phyloP scores from a whole-genome alignment of 805 yeast species.

The Candida awuae region DNA sequence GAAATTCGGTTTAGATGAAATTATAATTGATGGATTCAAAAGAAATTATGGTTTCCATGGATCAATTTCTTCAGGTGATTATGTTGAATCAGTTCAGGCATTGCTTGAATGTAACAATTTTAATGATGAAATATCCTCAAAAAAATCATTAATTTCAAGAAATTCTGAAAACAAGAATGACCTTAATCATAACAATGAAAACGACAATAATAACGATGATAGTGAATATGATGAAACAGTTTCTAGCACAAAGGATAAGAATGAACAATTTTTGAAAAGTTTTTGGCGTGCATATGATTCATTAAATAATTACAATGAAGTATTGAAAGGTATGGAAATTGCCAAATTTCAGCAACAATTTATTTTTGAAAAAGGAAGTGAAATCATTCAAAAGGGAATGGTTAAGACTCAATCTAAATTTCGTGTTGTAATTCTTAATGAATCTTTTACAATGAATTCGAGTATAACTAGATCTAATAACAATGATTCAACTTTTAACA shows the following conservation, averaged over 20 bases:
- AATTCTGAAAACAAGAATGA: background rate
- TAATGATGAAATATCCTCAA: slow-evolving; percentile 18
- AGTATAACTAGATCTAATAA: slow-evolving; percentile 13
- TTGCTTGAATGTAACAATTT: slow-evolving; percentile 55
- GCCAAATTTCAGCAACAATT: slow-evolving; percentile 82
- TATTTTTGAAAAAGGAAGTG: slow-evolving; percentile 80
- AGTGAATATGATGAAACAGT: slow-evolving; percentile 16
- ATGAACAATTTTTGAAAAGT: slow-evolving; percentile 29
- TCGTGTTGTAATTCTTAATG: slow-evolving; percentile 80
- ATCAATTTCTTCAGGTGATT: slow-evolving; percentile 83
- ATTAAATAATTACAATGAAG: slow-evolving; percentile 39
- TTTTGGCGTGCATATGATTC: slow-evolving; percentile 59
- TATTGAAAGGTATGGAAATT: slow-evolving; percentile 64
- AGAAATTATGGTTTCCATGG: slow-evolving; percentile 85
- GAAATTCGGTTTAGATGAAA: slow-evolving; percentile 71
- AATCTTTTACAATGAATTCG: slow-evolving; percentile 35
- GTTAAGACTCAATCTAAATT: slow-evolving; percentile 74
- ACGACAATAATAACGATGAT: slow-evolving; percentile 9
- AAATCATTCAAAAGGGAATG: slow-evolving; percentile 75
- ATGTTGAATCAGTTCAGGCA: slow-evolving; percentile 83
- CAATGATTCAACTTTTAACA: slow-evolving; percentile 12
- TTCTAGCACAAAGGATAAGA: slow-evolving; percentile 25
- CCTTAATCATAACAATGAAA: slow-evolving; percentile 22
- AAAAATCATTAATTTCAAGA: slow-evolving; percentile 8
- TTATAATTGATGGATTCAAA: slow-evolving; percentile 78